Base-by-base conservation (phyloP, 192 early-diverging fungal genomes). In the Rhizophagus clarus region DNA sequence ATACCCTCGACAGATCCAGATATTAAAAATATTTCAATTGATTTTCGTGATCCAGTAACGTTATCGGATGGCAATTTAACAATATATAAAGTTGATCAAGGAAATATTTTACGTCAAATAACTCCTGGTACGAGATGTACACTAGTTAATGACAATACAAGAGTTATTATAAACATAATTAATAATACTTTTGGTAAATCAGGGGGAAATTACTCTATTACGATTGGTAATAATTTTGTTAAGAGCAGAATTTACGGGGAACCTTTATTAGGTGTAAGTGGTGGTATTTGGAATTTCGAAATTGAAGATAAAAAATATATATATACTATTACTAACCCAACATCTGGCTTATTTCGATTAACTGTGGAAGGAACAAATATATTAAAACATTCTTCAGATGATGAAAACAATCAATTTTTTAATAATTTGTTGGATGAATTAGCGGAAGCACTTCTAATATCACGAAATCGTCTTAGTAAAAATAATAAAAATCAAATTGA, bases 221-320 rank as follows among this genome's bases (percentile, higher is more conserved):
- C 40, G 22, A 34, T 69, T 4, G 67, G 42, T n/a, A 69, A 8
- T n/a, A 69, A 69, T 69, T 69, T 69, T n/a, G 34, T 69, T 37
- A 69, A 10, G 9, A 40, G 20, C n/a, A 17, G 17, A 22, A 28
- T 34, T 37, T 69, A 34, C n/a, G 28, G 40, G 10, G 67, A 69
- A 69, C 34, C 67, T 22, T 34, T 69, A 34, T 37, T 69, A 22
- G 67, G 67, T 2, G 26, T 69, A 22, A 11, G 3, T 4, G 15
- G 42, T n/a, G 40, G 24, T 20, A 11, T 42, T 69, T 69, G 67
- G 67, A 37, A 69, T 37, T 42, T 69, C 20, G n/a, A 5, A 20
- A 37, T 68, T 31, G 20, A 20, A 22, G 24, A 37, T 5, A 31
- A 20, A 68, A 37, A 17, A 17, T 4, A 68, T 26, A 0, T 15